phyloP scores from a whole-genome alignment of 1,284 basidiomycete species.

The Waitea zeae region DNA sequence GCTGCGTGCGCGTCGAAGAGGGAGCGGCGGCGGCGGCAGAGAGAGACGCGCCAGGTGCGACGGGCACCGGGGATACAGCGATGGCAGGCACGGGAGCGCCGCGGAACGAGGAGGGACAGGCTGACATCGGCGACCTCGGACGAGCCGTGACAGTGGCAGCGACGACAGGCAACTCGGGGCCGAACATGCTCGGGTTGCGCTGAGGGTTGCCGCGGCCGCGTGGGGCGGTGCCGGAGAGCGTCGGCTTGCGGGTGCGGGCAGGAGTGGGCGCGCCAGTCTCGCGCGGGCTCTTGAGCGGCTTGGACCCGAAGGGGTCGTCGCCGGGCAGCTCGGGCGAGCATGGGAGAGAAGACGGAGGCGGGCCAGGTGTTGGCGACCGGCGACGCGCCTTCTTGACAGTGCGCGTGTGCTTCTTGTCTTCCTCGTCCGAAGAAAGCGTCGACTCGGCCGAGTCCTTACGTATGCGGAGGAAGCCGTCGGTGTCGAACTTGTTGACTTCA shows the following conservation, averaged over 20 bases:
- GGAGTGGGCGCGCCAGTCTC: background rate
- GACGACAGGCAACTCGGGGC: slow-evolving; percentile 22
- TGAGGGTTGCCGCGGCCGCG: slow-evolving; percentile 21
- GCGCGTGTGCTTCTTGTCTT: slow-evolving; percentile 43
- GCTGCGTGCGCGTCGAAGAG: too few species aligned
- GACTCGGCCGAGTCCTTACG: background rate
- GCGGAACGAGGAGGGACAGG: too few species aligned
- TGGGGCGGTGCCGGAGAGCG: slow-evolving; percentile 7
- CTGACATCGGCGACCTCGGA: slow-evolving; percentile 4
- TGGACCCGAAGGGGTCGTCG: background rate
- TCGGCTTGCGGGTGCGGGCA: background rate
- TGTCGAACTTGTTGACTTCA: background rate
- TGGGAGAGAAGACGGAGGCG: background rate
- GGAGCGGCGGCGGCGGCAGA: too few species aligned
- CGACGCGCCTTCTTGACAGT: slow-evolving; percentile 46
- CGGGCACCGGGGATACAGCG: too few species aligned
- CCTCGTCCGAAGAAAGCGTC: slow-evolving; percentile 53
- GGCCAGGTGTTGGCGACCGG: slow-evolving; percentile 17
- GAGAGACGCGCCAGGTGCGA: too few species aligned
- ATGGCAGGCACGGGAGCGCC: too few species aligned
- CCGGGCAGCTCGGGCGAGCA: background rate
- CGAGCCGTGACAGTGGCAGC: slow-evolving; percentile 4
- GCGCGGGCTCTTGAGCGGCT: background rate
- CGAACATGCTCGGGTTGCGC: slow-evolving; percentile 43
- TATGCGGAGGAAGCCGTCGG: background rate